Percentiles rank a stretch among this genome's conserved stretches.
Conservation (phyloP, 2,329 filamentous ascomycete species). For the Neophaeococcomyces aloes region DNA sequence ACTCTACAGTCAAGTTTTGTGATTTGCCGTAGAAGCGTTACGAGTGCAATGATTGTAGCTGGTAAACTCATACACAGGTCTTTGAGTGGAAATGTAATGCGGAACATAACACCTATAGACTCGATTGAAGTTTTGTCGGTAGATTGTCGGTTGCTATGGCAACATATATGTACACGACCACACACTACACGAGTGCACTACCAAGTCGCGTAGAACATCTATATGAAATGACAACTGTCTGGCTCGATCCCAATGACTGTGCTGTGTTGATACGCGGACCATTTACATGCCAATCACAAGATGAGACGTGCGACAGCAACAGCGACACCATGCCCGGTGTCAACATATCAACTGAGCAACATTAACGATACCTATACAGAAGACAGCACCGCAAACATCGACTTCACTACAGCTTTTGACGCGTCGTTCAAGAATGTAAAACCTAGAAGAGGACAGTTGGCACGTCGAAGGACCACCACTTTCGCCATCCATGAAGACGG, state of each 20-base stretch:
- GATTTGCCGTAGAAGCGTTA: no score
- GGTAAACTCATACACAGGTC: no score
- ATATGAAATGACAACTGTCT: not conserved
- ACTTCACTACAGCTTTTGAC: constrained; percentile 33
- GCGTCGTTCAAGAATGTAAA: constrained; percentile 19
- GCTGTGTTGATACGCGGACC: not conserved
- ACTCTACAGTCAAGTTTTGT: no score
- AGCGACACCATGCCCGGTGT: constrained; percentile 7
- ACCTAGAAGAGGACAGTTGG: constrained; percentile 24
- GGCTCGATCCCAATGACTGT: not conserved
- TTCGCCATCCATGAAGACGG: constrained; percentile 33
- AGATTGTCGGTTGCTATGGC: no score
- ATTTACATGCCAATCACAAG: not conserved
- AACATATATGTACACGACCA: no score
- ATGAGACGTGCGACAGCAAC: constrained; percentile 8
- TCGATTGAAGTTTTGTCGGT: no score
- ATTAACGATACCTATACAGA: constrained; percentile 11
- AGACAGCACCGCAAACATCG: constrained; percentile 30
- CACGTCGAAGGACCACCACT: constrained; percentile 22
- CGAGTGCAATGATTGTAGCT: no score
- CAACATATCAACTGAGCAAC: not conserved
- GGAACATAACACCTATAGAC: no score
- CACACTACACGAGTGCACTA: no score
- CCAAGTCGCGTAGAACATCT: not conserved
- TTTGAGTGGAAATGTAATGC: no score